These are phyloP conservation scores for Aspergillus fischeri DNA, from an alignment of 2,329 filamentous ascomycete genomes.

Conservation along the genomic window DNA sequence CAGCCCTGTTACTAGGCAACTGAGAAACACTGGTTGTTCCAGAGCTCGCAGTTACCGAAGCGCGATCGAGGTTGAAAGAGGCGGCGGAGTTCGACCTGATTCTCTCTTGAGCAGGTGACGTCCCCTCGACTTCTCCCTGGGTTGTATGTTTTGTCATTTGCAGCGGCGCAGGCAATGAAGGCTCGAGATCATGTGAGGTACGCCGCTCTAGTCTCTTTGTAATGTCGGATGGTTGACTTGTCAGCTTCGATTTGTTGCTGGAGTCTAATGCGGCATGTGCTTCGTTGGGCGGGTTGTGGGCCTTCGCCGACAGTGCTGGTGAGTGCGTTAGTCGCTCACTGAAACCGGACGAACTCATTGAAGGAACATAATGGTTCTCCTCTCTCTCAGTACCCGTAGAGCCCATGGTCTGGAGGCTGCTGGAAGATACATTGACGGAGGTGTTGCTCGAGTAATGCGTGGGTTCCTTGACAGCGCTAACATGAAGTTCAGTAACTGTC, in stretches of 20 bases:
- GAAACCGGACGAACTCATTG: slow-evolving; percentile 28
- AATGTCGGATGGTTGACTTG: slow-evolving; percentile 19
- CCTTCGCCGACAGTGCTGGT: slow-evolving; percentile 30
- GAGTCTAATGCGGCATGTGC: slow-evolving; percentile 15
- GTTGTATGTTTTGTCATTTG: slow-evolving; percentile 22
- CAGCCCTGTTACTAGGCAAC: slow-evolving; percentile 23
- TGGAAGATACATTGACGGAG: slow-evolving; percentile 29
- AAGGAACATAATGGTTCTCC: slow-evolving; percentile 26
- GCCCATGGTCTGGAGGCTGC: slow-evolving; percentile 27
- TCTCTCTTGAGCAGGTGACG: slow-evolving; percentile 30
- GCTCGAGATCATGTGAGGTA: slow-evolving; percentile 25
- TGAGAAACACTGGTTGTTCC: slow-evolving; percentile 28
- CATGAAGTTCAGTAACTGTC: slow-evolving; percentile 45
- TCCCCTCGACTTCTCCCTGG: slow-evolving; percentile 22
- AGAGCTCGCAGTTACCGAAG: slow-evolving; percentile 21
- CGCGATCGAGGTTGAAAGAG: slow-evolving; percentile 27
- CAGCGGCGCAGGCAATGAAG: slow-evolving; percentile 17
- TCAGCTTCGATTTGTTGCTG: slow-evolving; percentile 17
- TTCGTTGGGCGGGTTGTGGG: slow-evolving; percentile 26
- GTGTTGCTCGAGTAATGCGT: slow-evolving; percentile 26
- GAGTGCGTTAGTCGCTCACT: slow-evolving; percentile 29
- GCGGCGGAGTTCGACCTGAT: slow-evolving; percentile 27
- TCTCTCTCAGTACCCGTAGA: slow-evolving; percentile 26
- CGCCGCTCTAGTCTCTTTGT: slow-evolving; percentile 26
- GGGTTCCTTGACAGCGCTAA: slow-evolving; percentile 33